Evolutionary conservation across 495 filamentous ascomycete genomes (phyloP), one percentile per base, ranked within the genome.

Genomic region (Evernia prunastri): DNA sequence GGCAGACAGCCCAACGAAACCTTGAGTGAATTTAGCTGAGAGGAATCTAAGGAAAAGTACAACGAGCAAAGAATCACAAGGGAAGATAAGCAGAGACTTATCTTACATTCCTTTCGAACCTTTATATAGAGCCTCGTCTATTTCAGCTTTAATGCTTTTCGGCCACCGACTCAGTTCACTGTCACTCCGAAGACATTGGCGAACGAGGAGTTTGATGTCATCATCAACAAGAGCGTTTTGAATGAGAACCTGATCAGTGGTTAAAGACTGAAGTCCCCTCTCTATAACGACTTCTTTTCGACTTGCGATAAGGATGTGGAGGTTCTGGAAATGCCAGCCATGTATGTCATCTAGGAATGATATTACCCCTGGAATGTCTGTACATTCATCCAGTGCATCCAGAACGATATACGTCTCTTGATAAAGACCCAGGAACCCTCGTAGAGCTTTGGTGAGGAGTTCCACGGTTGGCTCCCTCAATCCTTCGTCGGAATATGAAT

Each of bases 1-100:
- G 75, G 68, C 72, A 78, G 51, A 63, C 69, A 20, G 71, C 71
- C 72, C 73, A 79, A 61, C 75, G 72, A 54, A 80, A 79, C 75
- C 75, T 80, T 39, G n/a, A n/a, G n/a, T n/a, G n/a, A n/a, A n/a
- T n/a, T n/a, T n/a, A n/a, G n/a, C n/a, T n/a, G n/a, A n/a, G n/a
- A n/a, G n/a, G n/a, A n/a, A n/a, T n/a, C n/a, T n/a, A n/a, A n/a
- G n/a, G n/a, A n/a, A n/a, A n/a, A n/a, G n/a, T n/a, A n/a, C n/a
- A n/a, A n/a, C n/a, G n/a, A n/a, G n/a, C 10, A 12, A 11, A 61
- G 10, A 64, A 58, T 40, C 51, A n/a, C n/a, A 18, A 63, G 64
- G 15, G 64, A 15, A 20, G 63, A 27, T 20, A n/a, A 8, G 33
- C n/a, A n/a, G n/a, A n/a, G n/a, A 57, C 31, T n/a, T 29, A 51